Evolutionary conservation across 1,139 yeast species (phyloP).

Genomic region (Pichia sp.): DNA sequence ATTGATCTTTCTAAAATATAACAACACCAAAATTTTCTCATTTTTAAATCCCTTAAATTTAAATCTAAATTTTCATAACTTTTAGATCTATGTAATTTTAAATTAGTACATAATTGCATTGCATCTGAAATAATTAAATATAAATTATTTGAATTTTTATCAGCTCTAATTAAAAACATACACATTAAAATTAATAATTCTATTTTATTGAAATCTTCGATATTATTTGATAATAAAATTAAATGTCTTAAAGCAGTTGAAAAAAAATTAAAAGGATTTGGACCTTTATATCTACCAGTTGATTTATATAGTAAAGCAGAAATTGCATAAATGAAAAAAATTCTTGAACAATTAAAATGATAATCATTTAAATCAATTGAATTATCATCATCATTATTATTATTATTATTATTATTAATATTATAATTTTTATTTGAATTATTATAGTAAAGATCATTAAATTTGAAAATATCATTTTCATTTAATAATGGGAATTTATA

Average conservation of each 20-base stretch:
- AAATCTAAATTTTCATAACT: conserved; percentile 30
- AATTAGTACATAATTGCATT: conserved; percentile 36
- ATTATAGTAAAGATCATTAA: conserved; percentile 39
- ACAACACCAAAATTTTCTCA: conserved; percentile 55
- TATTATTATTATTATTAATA: not conserved
- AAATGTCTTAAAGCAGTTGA: conserved; percentile 52
- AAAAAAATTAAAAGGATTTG: conserved; percentile 44
- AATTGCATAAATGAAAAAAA: conserved; percentile 47
- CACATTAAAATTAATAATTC: conserved; percentile 46
- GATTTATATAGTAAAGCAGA: conserved; percentile 44
- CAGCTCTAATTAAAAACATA: conserved; percentile 49
- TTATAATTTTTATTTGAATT: conserved; percentile 27
- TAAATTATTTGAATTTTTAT: conserved; percentile 46
- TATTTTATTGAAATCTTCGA: conserved; percentile 37
- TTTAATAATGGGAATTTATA: conserved; percentile 46
- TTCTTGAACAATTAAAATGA: conserved; percentile 44
- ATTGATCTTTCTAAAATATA: conserved; percentile 51
- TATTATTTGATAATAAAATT: conserved; percentile 37
- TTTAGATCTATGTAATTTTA: conserved; percentile 35
- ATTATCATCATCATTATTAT: not conserved
- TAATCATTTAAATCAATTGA: conserved; percentile 25
- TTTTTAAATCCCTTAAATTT: conserved; percentile 33
- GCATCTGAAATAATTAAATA: conserved; percentile 48
- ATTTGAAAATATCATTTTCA: conserved; percentile 41
- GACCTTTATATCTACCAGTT: conserved; percentile 45